Evolutionary conservation across 1,284 basidiomycete genomes (phyloP), one percentile per base, ranked within the genome.

Genomic region (Porphyrellus sp.): DNA sequence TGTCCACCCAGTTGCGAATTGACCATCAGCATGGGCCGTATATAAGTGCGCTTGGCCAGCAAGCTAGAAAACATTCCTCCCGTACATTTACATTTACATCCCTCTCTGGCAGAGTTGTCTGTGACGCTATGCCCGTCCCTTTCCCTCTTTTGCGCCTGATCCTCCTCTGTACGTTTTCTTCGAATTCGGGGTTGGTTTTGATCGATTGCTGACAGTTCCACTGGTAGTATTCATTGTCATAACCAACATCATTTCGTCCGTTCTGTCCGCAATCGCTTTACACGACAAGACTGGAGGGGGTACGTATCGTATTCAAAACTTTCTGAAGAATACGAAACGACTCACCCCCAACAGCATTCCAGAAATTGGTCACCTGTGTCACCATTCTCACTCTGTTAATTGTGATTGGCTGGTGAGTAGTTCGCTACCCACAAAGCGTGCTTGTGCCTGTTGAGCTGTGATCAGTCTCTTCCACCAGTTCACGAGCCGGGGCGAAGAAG

Each of bases 41-140:
- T 64, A 63, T 60, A 59, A 59, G n/a, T 46, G 50, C 6, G 39
- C 33, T 38, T 18, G 30, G 23, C 16, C 16, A n/a, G n/a, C 42
- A 41, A 15, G 41, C 7, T 23, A 23, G n/a, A 15, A 30, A 18
- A 18, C 0, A 27, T 42, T 35, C 40, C 41, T 27, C 24, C 35
- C 21, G 45, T 49, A 31, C 31, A 49, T 46, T 44, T 45, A 51
- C 51, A 42, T 51, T 51, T 53, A 27, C 24, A 45, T 34, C 41
- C 38, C 33, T 33, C 25, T 28, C 38, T 25, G 33, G 51, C 38
- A 40, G 27, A 35, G 54, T 35, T 47, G 66, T 67, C 63, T 46
- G 66, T 52, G 63, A 63, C 63, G 42, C 41, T 38, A 70, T 70
- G 64, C 15, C 67, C 15, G 68, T 70, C 43, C 53, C 56, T 23